Evolutionary conservation across 202 grass and related monocot genomes (phyloP).

Genomic region (Panicum virgatum): DNA sequence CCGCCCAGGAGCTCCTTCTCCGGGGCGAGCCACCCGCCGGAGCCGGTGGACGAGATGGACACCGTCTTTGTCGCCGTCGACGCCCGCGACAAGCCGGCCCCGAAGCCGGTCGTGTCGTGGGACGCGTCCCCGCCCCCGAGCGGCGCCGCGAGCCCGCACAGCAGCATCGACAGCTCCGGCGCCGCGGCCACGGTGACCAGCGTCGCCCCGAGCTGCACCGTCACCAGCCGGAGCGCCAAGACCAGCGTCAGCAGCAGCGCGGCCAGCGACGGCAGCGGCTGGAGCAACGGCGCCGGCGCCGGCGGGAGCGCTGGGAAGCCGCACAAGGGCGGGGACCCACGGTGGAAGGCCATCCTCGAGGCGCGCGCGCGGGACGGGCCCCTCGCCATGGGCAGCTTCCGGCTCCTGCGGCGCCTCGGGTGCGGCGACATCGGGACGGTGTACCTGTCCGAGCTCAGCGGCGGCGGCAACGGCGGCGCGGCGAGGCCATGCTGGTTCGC

Average conservation of each 20-base stretch:
- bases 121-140: slow-evolving; percentile 76
- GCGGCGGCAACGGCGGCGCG: neutral
- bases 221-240: slow-evolving; percentile 75
- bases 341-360: slow-evolving; percentile 84
- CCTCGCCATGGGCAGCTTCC: slow-evolving; percentile 83
- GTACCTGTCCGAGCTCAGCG: slow-evolving; percentile 82
- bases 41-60: slow-evolving; percentile 87
- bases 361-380: slow-evolving; percentile 62
- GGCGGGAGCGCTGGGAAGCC: slow-evolving; percentile 60
- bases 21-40: slow-evolving; percentile 85
- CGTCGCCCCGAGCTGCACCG: slow-evolving; percentile 55
- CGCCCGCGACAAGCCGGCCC: slow-evolving; percentile 37
- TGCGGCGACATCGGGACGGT: slow-evolving; percentile 93
- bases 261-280: slow-evolving; percentile 66
- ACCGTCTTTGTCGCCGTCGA: slow-evolving; percentile 70
- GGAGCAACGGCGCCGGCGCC: slow-evolving; percentile 56
- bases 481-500: slow-evolving; percentile 53
- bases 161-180: slow-evolving; percentile 83
- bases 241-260: slow-evolving; percentile 87
- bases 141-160: slow-evolving; percentile 85
- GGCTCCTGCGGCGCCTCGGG: slow-evolving; percentile 79
- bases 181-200: slow-evolving; percentile 57
- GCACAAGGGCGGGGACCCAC: slow-evolving; percentile 78
- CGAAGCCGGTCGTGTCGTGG: slow-evolving; percentile 62
- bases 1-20: slow-evolving; percentile 66